Evolutionary conservation across 306 rosid genomes (phyloP).

Genomic region (Ammopiptanthus mongolicus): DNA sequence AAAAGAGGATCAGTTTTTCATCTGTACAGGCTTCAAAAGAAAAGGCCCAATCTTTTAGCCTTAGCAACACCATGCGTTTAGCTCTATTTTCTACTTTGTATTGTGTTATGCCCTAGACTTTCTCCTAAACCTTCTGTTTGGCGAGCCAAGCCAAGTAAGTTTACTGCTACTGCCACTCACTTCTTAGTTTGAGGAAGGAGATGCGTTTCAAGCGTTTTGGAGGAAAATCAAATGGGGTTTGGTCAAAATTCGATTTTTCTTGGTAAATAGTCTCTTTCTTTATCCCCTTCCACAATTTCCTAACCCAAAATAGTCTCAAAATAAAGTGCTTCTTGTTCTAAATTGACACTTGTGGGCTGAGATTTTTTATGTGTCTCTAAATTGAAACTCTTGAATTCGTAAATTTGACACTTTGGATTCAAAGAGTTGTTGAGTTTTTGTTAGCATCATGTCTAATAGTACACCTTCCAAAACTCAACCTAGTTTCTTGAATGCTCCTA

Average conservation of each 20-base stretch:
- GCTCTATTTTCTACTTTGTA: too few relatives aligned
- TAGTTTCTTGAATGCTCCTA: conserved; percentile 32
- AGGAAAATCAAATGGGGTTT: neutral
- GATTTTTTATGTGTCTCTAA: too few relatives aligned
- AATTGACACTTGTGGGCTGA: too few relatives aligned
- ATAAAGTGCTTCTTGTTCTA: neutral
- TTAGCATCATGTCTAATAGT: conserved; percentile 18
- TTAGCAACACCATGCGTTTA: too few relatives aligned
- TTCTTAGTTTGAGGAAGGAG: neutral
- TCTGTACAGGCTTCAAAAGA: too few relatives aligned
- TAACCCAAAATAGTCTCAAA: neutral
- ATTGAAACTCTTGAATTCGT: neutral
- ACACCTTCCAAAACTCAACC: conserved; percentile 34
- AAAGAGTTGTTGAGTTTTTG: neutral
- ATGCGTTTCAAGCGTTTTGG: neutral
- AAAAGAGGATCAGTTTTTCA: too few relatives aligned
- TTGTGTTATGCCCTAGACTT: too few relatives aligned
- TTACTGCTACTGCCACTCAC: neutral
- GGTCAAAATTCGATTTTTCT: neutral
- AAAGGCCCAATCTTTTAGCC: too few relatives aligned
- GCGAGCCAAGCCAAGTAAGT: too few relatives aligned
- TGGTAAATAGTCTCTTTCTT: neutral
- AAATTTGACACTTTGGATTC: neutral
- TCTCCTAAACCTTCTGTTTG: too few relatives aligned
- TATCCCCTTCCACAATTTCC: neutral